A percentile compares a stretch with the other conserved stretches of the same genome.
These are phyloP conservation scores for Mucor indicus DNA, from an alignment of 371 early-diverging fungal species.

Conservation along the genomic window DNA sequence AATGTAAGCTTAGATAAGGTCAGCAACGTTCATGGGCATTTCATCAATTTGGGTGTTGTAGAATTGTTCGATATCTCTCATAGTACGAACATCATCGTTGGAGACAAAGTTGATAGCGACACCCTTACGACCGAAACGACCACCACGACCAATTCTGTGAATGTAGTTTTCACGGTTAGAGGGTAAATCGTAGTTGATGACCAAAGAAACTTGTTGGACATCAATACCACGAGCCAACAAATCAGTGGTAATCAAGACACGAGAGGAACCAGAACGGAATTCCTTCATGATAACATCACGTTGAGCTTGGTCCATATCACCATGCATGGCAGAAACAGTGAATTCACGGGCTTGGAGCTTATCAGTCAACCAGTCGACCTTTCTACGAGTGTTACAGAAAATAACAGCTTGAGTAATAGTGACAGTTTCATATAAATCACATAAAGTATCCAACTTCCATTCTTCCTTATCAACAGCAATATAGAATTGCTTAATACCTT, in stretches of 20 bases:
- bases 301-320: constrained; percentile 95
- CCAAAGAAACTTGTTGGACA: constrained; percentile 99
- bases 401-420: constrained; percentile 95
- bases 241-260: constrained; percentile 98
- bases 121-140: constrained; percentile 99
- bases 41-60: constrained; percentile 97
- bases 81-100: constrained; percentile 89
- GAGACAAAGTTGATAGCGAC: constrained; percentile 99
- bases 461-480: constrained; percentile 90
- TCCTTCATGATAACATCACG: constrained; percentile 97
- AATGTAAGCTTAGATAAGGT: constrained; percentile 59
- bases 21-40: constrained; percentile 91
- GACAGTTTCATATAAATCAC: constrained; percentile 90
- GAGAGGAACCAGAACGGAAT: constrained; percentile 92
- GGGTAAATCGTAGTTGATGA: constrained; percentile 95
- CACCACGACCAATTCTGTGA: constrained; percentile 98
- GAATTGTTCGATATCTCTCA: constrained; percentile 92
- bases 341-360: constrained; percentile 82
- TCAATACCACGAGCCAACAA: constrained; percentile 99
- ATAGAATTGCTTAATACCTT: constrained; percentile 94
- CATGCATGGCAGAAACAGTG: constrained; percentile 95
- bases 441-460: constrained; percentile 88
- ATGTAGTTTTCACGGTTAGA: constrained; percentile 96
- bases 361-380: constrained; percentile 90
- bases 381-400: constrained; percentile 93